Conservation (phyloP, 2,329 filamentous ascomycete genomes). For the Neoscytalidium dimidiatum region DNA sequence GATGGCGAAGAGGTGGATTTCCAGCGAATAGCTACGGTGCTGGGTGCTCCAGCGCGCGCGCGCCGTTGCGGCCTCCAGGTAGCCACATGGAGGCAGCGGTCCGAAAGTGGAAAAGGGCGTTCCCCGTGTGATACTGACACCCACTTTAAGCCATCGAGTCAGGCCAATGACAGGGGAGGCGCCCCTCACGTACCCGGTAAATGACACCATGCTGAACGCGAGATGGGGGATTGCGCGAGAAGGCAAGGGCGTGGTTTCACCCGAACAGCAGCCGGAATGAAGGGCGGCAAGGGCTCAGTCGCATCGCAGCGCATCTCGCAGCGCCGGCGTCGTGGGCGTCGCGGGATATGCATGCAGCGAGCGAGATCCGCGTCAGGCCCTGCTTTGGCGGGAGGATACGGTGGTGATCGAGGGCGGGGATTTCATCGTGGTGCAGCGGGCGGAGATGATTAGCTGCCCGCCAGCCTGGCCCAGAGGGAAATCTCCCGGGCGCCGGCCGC, state of each 20-base stretch:
- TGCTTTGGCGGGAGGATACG: background rate
- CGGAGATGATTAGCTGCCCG: conserved; percentile 2
- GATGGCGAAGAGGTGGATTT: no score
- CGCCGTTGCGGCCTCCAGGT: background rate
- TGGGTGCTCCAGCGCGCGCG: background rate
- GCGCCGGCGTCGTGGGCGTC: background rate
- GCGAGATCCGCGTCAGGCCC: conserved; percentile 4
- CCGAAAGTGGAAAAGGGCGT: background rate
- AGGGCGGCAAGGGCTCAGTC: conserved; percentile 4
- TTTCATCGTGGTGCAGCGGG: background rate
- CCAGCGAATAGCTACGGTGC: background rate
- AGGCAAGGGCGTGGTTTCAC: conserved; percentile 2
- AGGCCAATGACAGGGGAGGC: background rate
- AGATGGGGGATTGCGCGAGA: background rate
- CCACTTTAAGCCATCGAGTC: background rate
- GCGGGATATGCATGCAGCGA: background rate
- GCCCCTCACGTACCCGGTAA: conserved; percentile 3
- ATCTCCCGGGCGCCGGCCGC: background rate
- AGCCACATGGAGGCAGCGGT: background rate
- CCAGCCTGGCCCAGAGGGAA: background rate
- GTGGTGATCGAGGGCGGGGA: conserved; percentile 2
- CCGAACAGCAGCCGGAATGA: conserved; percentile 1
- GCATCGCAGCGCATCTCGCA: background rate
- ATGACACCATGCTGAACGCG: conserved; percentile 4
- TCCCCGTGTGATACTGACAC: background rate